Base-by-base conservation (phyloP, 169 alveolate genomes). In the Theileria luwenshuni region DNA sequence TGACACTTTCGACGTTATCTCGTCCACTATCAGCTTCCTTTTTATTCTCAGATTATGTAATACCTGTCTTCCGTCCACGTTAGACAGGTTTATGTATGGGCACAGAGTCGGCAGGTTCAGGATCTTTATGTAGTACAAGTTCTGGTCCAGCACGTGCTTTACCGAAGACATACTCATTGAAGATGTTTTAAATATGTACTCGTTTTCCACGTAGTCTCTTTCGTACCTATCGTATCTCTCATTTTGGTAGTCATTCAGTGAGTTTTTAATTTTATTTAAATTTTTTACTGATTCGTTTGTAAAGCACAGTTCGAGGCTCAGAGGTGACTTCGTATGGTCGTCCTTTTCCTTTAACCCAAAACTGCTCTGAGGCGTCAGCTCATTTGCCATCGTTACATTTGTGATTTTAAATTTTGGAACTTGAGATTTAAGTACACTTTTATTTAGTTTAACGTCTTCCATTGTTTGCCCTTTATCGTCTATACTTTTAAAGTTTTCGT, bases 81-180 rank as follows among this genome's bases (percentile, higher is more conserved):
- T 12, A 1, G 51, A 51, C 70, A 67, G 76, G 32, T 62, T 58
- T 8, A 59, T 25, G 51, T 68, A 68, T 19, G 71, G 63, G 58
- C 86, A 79, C n/a, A 59, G 65, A 54, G 48, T 19, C 38, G 86
- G 86, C 45, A 79, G 54, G 27, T 25, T 48, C 35, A 61, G 63
- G 25, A 43, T 63, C 41, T 71, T 35, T 1, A 79, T 69, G 60
- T 60, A 60, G 67, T 79, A 79, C 59, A 69, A 33, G 56, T 79
- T 79, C 77, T 71, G 69, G 72, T 79, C 86, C 21, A 79, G 71
- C 63, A 48, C 64, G 62, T 79, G 86, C 27, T 47, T 47, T 28
- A 74, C 86, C 61, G 56, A 38, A 27, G 48, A 60, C 65, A 79
- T 61, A 35, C 56, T 62, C 3, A 68, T 63, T 27, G 59, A 69